phyloP scores from a whole-genome alignment of 2,329 filamentous ascomycete species.

The Talaromyces sp. region DNA sequence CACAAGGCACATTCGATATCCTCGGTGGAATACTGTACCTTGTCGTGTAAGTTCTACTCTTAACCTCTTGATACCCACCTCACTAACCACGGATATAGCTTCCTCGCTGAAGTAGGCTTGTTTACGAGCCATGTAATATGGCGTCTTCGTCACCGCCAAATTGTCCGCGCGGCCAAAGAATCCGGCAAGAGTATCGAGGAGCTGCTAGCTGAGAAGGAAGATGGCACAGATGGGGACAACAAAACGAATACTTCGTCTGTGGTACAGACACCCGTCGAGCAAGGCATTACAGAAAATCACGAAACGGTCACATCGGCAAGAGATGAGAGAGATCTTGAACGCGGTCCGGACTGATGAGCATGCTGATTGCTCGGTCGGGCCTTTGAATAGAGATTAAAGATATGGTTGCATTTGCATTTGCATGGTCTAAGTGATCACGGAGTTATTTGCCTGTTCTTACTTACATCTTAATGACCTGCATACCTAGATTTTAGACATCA shows the following conservation, averaged over 20 bases:
- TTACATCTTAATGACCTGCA: neutral
- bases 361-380: neutral
- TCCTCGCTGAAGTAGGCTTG: conserved; percentile 58
- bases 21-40: conserved; percentile 61
- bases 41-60: conserved; percentile 48
- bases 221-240: neutral
- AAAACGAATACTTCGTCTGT: neutral
- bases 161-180: conserved; percentile 52
- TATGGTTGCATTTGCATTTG: neutral
- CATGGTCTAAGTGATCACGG: neutral
- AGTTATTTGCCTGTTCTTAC: neutral
- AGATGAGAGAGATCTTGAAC: conserved; percentile 2
- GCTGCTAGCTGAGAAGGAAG: conserved; percentile 30
- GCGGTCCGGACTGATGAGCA: neutral
- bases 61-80: neutral
- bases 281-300: neutral
- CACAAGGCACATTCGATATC: conserved; percentile 59
- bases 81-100: conserved; percentile 34
- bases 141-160: conserved; percentile 53
- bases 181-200: conserved; percentile 57
- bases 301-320: neutral
- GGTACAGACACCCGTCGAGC: neutral
- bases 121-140: conserved; percentile 59
- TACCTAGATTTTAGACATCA: neutral
- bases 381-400: neutral